Evolutionary conservation across 345 rosid species (phyloP).

Genomic region (Leavenworthia alabamica): DNA sequence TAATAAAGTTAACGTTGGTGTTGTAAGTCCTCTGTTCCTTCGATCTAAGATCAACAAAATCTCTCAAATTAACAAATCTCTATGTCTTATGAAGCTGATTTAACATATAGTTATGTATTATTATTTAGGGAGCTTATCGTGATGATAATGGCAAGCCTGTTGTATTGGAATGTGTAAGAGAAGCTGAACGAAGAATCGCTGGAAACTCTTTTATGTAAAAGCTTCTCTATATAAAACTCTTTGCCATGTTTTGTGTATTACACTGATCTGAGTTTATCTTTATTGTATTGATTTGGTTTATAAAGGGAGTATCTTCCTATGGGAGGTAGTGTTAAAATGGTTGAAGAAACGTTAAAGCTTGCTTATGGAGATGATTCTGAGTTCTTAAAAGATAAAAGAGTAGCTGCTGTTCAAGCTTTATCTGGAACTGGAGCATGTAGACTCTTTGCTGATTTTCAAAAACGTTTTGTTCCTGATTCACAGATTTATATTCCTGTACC

Average conservation of each 20-base stretch:
- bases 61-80: no score
- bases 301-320: constrained; percentile 96
- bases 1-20: constrained; percentile 90
- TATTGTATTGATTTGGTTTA: background rate
- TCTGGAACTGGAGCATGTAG: constrained; percentile 98
- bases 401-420: constrained; percentile 85
- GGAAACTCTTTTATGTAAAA: constrained; percentile 72
- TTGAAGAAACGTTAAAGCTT: constrained; percentile 80
- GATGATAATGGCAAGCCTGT: constrained; percentile 94
- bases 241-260: background rate
- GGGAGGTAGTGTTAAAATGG: constrained; percentile 94
- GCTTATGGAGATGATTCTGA: constrained; percentile 88
- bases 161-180: constrained; percentile 82
- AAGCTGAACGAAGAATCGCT: constrained; percentile 80
- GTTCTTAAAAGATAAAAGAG: constrained; percentile 67
- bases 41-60: no score
- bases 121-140: constrained; percentile 77
- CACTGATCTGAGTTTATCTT: constrained; percentile 6
- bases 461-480: constrained; percentile 75
- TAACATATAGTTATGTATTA: background rate
- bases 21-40: no score
- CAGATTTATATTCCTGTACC: constrained; percentile 89
- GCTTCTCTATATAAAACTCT: background rate
- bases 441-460: constrained; percentile 94
- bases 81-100: constrained; percentile 4